Evolutionary conservation across 805 yeast species (phyloP), one percentile per base, ranked within the genome.

Genomic region (Lipomyces chichibuensis): DNA sequence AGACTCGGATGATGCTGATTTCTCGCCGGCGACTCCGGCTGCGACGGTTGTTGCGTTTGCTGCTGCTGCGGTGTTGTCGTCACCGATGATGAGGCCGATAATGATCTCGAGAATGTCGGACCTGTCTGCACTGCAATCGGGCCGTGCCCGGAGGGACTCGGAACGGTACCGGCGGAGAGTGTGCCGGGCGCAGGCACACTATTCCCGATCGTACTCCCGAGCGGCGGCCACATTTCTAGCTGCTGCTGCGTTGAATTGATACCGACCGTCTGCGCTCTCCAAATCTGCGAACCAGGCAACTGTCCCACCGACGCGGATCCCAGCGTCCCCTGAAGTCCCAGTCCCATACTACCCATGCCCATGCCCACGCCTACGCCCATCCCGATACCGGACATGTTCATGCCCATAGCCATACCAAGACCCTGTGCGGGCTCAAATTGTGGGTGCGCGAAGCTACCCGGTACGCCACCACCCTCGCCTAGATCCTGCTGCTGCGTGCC

Each of bases 141-240:
- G 13, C 14, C 14, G 6, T 17, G 20, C 23, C 58, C 39, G 9
- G 25, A 13, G 11, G 17, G 33, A 53, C 11, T 29, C 32, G 32
- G 25, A 3, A 20, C 27, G 2, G 35, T 5, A 29, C 32, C 29
- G 46, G 59, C 25, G 1, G 25, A 17, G 52, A 25, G 27, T 14
- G 49, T 37, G n/a, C 32, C 54, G n/a, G 62, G 62, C 33, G 55
- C 62, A 14, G 62, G 56, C 35, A 59, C 49, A 11, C 54, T 37
- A 23, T 59, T 59, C 25, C 62, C 62, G 17, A 59, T n/a, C 23
- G 62, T 59, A 29, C 55, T 46, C n/a, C 60, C 65, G 37, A 62
- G 57, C 55, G 64, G 57, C 14, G 65, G 68, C 65, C 68, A 62
- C 59, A 62, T 39, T 6, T 55, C 63, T 52, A 54, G 52, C 55